Conservation (phyloP, 768 basidiomycete genomes). For the Phylloporus sp. region DNA sequence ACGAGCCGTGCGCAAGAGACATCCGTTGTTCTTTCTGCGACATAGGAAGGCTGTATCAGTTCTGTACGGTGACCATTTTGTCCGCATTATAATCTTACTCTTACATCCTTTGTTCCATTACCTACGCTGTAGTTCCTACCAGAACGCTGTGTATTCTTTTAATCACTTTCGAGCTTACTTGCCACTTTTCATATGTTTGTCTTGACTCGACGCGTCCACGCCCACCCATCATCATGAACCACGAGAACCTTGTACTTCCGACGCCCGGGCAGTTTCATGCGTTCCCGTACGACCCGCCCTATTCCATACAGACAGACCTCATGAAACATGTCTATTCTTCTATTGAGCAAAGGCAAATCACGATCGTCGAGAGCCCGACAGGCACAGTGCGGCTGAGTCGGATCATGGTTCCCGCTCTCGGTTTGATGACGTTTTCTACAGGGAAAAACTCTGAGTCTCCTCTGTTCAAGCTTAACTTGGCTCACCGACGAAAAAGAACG, state of each 20-base stretch:
- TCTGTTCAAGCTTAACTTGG: constrained; percentile 76
- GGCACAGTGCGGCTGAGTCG: constrained; percentile 57
- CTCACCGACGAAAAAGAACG: constrained; percentile 64
- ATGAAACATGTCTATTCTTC: constrained; percentile 84
- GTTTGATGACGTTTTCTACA: constrained; percentile 26
- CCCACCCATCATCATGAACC: constrained; percentile 5
- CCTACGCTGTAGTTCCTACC: constrained; percentile 22
- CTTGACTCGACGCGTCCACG: constrained; percentile 10
- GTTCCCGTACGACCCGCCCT: constrained; percentile 83
- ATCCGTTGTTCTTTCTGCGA: constrained; percentile 15
- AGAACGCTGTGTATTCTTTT: constrained; percentile 23
- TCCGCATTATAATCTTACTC: constrained; percentile 16
- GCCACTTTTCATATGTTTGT: no score
- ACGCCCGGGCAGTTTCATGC: constrained; percentile 66
- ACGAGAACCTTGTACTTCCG: constrained; percentile 36
- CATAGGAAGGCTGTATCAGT: constrained; percentile 17
- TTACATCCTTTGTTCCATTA: constrained; percentile 16
- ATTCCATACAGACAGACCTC: constrained; percentile 77
- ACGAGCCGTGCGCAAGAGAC: constrained; percentile 9
- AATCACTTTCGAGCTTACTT: constrained; percentile 20
- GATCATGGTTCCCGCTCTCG: not conserved
- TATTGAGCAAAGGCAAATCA: constrained; percentile 69
- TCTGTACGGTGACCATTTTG: constrained; percentile 22
- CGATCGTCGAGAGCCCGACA: constrained; percentile 86
- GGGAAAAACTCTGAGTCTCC: constrained; percentile 84